Evolutionary conservation across 225 moss, liverwort and hornwort genomes (phyloP).

Genomic region (Sphagnum tenellum): DNA sequence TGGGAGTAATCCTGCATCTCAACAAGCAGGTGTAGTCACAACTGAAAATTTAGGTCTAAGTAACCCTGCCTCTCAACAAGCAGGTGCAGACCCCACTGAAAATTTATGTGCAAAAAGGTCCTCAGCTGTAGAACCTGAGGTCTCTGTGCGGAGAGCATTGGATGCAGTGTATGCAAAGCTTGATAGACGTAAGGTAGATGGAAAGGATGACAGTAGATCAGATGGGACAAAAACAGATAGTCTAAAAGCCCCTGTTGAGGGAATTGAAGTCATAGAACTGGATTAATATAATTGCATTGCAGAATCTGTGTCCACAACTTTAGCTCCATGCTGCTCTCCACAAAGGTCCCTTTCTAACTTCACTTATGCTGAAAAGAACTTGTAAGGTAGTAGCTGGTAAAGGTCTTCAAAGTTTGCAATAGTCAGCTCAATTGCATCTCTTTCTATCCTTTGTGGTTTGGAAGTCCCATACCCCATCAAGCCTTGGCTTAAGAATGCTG

Average conservation of each 20-base stretch:
- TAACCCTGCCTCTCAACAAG: not conserved
- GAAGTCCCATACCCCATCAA: too few relatives aligned
- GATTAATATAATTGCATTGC: too few relatives aligned
- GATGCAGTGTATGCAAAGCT: constrained; percentile 42
- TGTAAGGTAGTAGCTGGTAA: too few relatives aligned
- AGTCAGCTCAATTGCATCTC: too few relatives aligned
- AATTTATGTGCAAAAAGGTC: constrained; percentile 12
- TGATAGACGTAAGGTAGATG: constrained; percentile 19
- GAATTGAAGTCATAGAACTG: constrained; percentile 43
- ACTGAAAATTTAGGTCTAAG: not conserved
- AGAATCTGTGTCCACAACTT: too few relatives aligned
- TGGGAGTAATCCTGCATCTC: not conserved
- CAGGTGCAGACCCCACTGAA: constrained; percentile 8
- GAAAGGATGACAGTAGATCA: constrained; percentile 20
- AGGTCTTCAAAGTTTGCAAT: too few relatives aligned
- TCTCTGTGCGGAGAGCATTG: constrained; percentile 67
- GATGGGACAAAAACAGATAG: constrained; percentile 16
- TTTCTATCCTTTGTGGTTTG: too few relatives aligned
- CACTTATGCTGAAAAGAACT: too few relatives aligned
- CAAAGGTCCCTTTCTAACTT: too few relatives aligned
- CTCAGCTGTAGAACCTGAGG: constrained; percentile 22
- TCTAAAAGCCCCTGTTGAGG: constrained; percentile 15
- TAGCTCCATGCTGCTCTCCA: too few relatives aligned
- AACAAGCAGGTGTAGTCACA: constrained; percentile 9
- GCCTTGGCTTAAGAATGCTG: too few relatives aligned